phyloP scores from a whole-genome alignment of 148 eudicot species.

The Spergularia bocconei region DNA sequence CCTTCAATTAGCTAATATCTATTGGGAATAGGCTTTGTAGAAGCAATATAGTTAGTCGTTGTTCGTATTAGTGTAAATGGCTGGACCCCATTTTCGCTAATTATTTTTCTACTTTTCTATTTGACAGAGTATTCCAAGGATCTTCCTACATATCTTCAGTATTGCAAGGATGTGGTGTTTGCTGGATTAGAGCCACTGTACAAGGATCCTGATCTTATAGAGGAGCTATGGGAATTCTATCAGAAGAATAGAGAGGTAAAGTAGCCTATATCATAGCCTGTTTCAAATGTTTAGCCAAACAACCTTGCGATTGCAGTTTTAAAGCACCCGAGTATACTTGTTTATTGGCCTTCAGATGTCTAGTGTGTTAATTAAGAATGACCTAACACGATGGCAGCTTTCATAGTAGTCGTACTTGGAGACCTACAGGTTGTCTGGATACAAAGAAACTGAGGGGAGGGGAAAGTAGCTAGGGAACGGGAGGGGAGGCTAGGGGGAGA shows the following conservation, averaged over 20 bases:
- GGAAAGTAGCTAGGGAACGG: no score
- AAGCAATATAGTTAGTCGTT: no score
- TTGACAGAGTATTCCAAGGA: slow-evolving; percentile 57
- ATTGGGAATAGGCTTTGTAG: background rate
- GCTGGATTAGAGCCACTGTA: slow-evolving; percentile 52
- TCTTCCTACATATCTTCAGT: slow-evolving; percentile 62
- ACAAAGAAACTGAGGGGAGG: no score
- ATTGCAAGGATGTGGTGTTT: slow-evolving; percentile 75
- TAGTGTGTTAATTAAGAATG: no score
- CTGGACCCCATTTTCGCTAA: background rate
- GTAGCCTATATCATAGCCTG: background rate
- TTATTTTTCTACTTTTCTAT: slow-evolving; percentile 8
- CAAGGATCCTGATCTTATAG: slow-evolving; percentile 47
- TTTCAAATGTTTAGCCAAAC: background rate
- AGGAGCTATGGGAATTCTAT: slow-evolving; percentile 59
- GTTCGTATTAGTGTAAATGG: no score
- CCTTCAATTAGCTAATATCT: background rate
- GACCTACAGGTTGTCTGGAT: no score
- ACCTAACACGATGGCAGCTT: no score
- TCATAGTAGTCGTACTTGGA: no score
- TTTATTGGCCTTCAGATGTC: no score
- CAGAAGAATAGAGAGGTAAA: slow-evolving; percentile 51
- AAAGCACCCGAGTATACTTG: no score
- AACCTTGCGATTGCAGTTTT: background rate
- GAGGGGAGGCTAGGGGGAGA: no score